Conservation (phyloP, 148 eudicot genomes). For the Camellia sinensis region DNA sequence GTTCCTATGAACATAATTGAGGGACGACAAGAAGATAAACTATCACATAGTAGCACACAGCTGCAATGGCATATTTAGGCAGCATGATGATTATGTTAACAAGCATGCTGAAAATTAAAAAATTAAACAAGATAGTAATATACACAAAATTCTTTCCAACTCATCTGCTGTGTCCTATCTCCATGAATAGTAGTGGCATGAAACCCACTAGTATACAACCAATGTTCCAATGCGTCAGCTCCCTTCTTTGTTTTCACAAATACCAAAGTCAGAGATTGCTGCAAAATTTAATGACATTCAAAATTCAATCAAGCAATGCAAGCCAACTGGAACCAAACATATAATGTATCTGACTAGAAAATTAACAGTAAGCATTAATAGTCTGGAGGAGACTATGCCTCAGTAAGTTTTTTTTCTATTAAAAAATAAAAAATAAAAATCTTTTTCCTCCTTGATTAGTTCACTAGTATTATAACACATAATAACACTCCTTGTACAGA, state of each 20-base stretch:
- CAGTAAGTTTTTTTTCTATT: too few relatives aligned
- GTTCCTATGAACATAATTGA: neutral
- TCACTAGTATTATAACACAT: neutral
- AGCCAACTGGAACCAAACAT: neutral
- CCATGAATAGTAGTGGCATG: constrained; percentile 91
- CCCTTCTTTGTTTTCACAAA: constrained; percentile 88
- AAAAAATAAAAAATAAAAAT: neutral
- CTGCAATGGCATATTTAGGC: neutral
- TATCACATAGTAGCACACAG: neutral
- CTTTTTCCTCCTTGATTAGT: neutral
- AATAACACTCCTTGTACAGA: neutral
- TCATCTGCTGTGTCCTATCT: constrained; percentile 80
- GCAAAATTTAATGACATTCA: constrained; percentile 17
- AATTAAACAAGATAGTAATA: too few relatives aligned
- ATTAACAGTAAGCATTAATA: neutral
- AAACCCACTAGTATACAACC: constrained; percentile 64
- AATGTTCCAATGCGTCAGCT: constrained; percentile 73
- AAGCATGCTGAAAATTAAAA: neutral
- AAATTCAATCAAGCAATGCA: neutral
- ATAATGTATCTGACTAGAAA: too few relatives aligned
- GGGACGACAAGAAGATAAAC: neutral
- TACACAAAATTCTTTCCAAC: neutral
- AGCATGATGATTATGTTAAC: neutral
- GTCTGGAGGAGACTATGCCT: too few relatives aligned
- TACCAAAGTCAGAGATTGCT: constrained; percentile 77